phyloP scores from a whole-genome alignment of 2,329 filamentous ascomycete genomes.

The Metarhizium robertsii region DNA sequence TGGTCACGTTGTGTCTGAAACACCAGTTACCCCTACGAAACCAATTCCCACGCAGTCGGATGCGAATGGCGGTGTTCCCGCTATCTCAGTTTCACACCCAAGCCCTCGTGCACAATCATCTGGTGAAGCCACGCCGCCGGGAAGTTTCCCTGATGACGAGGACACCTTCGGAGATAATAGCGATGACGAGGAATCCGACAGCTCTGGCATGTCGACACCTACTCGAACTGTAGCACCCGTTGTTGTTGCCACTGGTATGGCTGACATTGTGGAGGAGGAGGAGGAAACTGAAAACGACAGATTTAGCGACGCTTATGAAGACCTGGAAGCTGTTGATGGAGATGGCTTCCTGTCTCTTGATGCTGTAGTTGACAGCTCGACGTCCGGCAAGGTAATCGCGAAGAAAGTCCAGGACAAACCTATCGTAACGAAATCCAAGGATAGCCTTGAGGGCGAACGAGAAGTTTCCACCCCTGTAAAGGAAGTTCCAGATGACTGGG shows the following conservation, averaged over 20 bases:
- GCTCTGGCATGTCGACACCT: slow-evolving; percentile 5
- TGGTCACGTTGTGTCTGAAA: background rate
- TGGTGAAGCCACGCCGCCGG: background rate
- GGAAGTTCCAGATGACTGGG: slow-evolving; percentile 45
- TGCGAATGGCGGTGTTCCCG: background rate
- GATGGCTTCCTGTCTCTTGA: slow-evolving; percentile 65
- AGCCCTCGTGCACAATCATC: background rate
- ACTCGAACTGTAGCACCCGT: slow-evolving; percentile 13
- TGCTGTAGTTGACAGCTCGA: slow-evolving; percentile 57
- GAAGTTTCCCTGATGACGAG: slow-evolving; percentile 1
- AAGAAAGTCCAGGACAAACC: slow-evolving; percentile 10
- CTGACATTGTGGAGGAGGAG: slow-evolving; percentile 27
- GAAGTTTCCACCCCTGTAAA: background rate
- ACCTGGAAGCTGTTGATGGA: slow-evolving; percentile 54
- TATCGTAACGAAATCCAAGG: background rate
- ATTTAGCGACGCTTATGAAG: slow-evolving; percentile 72
- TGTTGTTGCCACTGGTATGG: slow-evolving; percentile 16
- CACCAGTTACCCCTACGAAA: slow-evolving; percentile 5
- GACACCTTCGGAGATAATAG: background rate
- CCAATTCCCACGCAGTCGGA: background rate
- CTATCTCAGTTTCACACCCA: slow-evolving; percentile 5
- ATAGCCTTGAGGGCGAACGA: background rate
- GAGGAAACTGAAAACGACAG: slow-evolving; percentile 47
- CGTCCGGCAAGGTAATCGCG: slow-evolving; percentile 14
- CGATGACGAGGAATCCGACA: slow-evolving; percentile 2